Evolutionary conservation across 306 rosid species (phyloP).

Genomic region (Prunus kanzakura): DNA sequence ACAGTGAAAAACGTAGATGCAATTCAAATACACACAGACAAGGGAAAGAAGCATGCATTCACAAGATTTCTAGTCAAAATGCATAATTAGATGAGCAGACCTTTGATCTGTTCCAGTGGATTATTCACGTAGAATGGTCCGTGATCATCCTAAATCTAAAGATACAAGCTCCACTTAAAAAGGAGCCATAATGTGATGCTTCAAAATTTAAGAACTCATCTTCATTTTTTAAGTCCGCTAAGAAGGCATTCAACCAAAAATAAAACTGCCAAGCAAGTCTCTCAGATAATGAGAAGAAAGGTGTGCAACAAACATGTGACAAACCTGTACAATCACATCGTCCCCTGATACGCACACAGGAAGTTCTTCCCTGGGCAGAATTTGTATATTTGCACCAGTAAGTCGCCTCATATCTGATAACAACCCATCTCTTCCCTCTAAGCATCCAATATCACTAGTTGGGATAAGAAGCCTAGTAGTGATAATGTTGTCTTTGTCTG

Average conservation of each 20-base stretch:
- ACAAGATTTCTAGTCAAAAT: neutral
- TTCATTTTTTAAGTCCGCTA: constrained; percentile 9
- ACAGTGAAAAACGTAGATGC: neutral
- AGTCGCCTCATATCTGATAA: constrained; percentile 68
- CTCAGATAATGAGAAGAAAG: neutral
- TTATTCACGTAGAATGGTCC: neutral
- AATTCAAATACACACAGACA: neutral
- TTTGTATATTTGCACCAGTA: constrained; percentile 79
- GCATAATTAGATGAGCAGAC: neutral
- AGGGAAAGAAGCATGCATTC: neutral
- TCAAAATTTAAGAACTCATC: constrained; percentile 10
- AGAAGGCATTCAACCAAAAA: neutral
- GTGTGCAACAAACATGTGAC: constrained; percentile 21
- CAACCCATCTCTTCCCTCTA: constrained; percentile 89
- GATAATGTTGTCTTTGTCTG: constrained; percentile 68
- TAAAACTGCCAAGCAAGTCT: neutral
- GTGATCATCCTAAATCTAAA: neutral
- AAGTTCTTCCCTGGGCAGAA: constrained; percentile 76
- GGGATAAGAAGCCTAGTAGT: constrained; percentile 89
- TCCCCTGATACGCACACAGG: constrained; percentile 63
- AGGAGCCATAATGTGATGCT: constrained; percentile 15
- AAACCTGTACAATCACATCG: constrained; percentile 87
- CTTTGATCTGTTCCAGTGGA: neutral
- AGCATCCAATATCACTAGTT: constrained; percentile 71
- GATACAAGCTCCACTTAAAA: neutral